Base-by-base conservation (phyloP, 2,329 filamentous ascomycete species). In the Phaeophleospora eucalypticola region DNA sequence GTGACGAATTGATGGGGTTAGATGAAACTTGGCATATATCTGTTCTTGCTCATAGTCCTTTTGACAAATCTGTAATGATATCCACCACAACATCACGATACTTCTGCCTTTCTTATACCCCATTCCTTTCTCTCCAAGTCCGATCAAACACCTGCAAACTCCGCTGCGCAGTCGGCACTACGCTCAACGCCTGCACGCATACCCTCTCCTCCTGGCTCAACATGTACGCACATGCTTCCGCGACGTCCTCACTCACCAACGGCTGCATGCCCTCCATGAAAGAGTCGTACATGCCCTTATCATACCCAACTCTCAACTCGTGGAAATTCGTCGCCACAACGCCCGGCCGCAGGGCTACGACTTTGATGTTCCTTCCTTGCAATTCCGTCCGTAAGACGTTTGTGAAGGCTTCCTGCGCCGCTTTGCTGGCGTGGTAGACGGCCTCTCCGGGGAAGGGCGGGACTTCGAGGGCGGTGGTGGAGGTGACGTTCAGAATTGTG, bases 301-400 rank as follows among this genome's bases (percentile, higher is more conserved):
- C 71, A 51, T 68, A 68, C 0, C 69, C 68, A 1, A 77, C 71
- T 14, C 74, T 59, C 42, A 69, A 68, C 35, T 66, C 59, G 51
- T 77, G 75, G 40, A 77, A 78, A 48, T 76, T 64, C 0, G 71
- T 76, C 3, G 68, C 69, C 9, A 75, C 72, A n/a, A 70, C 67
- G 0, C 74, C 75, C 0, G 74, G 74, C 24, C 74, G 58, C 12
- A 76, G 49, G 0, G 69, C 71, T 4, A 76, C 46, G 0, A 77
- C 72, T n/a, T 69, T 67, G 45, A 77, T 73, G 49, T 75, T 68
- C 0, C 72, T 74, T 2, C 67, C 70, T 17, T 52, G 58, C 7
- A 76, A 56, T 57, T 80, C 77, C 15, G 66, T 75, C 0, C 75
- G 62, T 8, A 78, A 63, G 1, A 68, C 66, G 45, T 78, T 76